Conservation (phyloP, 495 filamentous ascomycete species). For the Tuber magnatum region DNA sequence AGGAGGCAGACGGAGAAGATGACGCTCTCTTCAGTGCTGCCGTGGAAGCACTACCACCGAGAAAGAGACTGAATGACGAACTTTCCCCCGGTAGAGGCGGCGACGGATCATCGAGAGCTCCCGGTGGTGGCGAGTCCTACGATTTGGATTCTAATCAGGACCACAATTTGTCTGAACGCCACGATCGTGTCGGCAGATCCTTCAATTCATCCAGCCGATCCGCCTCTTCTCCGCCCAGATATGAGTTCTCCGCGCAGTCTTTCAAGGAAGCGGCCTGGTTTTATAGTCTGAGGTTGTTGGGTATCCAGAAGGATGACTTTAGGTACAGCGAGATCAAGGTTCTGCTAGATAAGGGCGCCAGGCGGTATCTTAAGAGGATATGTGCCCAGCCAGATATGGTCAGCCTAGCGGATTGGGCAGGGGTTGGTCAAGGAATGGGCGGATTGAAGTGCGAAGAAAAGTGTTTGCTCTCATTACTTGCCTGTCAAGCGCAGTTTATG, state of each 20-base stretch:
- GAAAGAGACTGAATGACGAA: conserved; percentile 29
- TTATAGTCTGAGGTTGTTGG: conserved; percentile 30
- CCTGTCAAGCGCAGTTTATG: conserved; percentile 35
- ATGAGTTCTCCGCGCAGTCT: conserved; percentile 27
- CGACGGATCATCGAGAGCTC: background rate
- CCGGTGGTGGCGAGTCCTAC: conserved; percentile 15
- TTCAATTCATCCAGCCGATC: conserved; percentile 31
- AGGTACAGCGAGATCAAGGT: conserved; percentile 34
- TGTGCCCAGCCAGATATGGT: conserved; percentile 35
- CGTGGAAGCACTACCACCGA: conserved; percentile 31
- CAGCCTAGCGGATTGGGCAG: conserved; percentile 30
- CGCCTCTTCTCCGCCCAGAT: conserved; percentile 28
- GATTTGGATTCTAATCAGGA: conserved; percentile 13
- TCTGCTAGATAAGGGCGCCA: conserved; percentile 29
- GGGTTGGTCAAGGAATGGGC: conserved; percentile 28
- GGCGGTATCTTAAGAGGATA: conserved; percentile 33
- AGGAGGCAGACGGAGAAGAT: conserved; percentile 30
- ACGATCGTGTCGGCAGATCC: conserved; percentile 27
- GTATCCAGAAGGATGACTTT: conserved; percentile 34
- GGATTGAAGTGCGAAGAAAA: conserved; percentile 33
- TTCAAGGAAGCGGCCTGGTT: conserved; percentile 36
- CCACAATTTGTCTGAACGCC: conserved; percentile 13
- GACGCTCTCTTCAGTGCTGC: conserved; percentile 18
- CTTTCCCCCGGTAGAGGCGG: conserved; percentile 20
- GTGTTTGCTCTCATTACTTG: conserved; percentile 27